Percentiles rank a stretch among this genome's conserved stretches.
Conservation (phyloP, 169 alveolate species). For the Plasmodium vivax region DNA sequence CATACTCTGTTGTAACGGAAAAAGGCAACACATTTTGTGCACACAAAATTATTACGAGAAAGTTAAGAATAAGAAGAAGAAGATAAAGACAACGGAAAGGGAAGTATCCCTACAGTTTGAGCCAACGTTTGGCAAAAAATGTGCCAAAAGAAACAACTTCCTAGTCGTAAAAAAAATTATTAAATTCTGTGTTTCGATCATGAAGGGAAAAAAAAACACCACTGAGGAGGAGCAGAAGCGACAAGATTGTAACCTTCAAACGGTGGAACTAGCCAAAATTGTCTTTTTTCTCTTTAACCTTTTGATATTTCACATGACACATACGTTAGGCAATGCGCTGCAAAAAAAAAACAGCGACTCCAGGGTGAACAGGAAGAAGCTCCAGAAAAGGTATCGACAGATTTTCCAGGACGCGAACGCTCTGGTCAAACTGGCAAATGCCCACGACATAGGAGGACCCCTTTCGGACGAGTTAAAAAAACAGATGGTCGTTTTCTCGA, state of each 20-base stretch:
- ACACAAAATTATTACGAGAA: constrained; percentile 35
- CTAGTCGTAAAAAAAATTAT: constrained; percentile 11
- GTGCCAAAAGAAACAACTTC: constrained; percentile 44
- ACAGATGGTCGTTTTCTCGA: not conserved
- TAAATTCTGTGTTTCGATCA: constrained; percentile 1
- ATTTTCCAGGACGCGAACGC: not conserved
- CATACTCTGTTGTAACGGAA: not conserved
- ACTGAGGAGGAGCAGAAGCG: not conserved
- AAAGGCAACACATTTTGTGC: constrained; percentile 9
- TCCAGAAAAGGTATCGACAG: constrained; percentile 1
- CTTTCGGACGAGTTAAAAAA: constrained; percentile 1
- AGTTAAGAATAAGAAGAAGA: constrained; percentile 22
- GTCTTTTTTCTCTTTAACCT: constrained; percentile 28
- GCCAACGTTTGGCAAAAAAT: not conserved
- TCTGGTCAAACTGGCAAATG: not conserved
- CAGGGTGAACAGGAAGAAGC: not conserved
- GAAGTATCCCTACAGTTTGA: constrained; percentile 1
- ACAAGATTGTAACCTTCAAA: not conserved
- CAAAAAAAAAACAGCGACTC: not conserved
- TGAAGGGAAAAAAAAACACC: not conserved
- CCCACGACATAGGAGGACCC: not conserved
- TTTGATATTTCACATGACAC: constrained; percentile 7
- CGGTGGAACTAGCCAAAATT: constrained; percentile 1
- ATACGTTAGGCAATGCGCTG: not conserved
- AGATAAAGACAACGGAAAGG: not conserved